These are phyloP conservation scores for Eucalyptus regnans DNA, from an alignment of 345 rosid genomes.

Conservation along the genomic window DNA sequence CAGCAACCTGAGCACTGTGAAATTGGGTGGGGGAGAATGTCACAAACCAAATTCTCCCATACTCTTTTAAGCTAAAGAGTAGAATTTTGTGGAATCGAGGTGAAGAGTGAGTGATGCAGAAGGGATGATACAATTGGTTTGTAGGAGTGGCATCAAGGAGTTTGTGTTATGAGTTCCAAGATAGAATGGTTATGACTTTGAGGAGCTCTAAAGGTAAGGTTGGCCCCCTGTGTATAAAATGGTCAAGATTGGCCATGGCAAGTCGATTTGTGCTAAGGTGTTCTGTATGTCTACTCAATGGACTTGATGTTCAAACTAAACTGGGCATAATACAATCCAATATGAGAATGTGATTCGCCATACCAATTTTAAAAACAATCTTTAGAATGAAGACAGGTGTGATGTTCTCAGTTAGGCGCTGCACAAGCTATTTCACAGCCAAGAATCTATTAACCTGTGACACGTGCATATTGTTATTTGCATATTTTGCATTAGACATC, in stretches of 20 bases:
- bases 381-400: not conserved
- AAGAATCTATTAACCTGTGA: not conserved
- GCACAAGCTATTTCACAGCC: not conserved
- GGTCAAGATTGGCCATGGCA: too few species aligned
- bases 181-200: too few species aligned
- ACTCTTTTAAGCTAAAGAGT: not conserved
- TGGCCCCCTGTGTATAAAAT: too few species aligned
- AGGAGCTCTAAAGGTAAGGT: too few species aligned
- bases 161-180: not conserved
- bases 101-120: not conserved
- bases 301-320: not conserved
- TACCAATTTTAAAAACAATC: too few species aligned
- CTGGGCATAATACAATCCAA: not conserved
- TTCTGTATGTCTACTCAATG: not conserved
- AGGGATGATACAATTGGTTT: not conserved
- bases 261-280: not conserved
- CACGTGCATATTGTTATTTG: not conserved
- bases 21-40: not conserved
- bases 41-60: not conserved
- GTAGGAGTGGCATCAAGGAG: not conserved
- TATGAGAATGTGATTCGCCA: not conserved
- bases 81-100: not conserved
- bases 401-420: too few species aligned
- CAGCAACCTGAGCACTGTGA: fast-evolving
- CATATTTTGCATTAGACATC: not conserved